Percentiles rank a stretch among this genome's conserved stretches.
Conservation (phyloP, 2,329 filamentous ascomycete genomes). For the Dothidotthia symphoricarpi region DNA sequence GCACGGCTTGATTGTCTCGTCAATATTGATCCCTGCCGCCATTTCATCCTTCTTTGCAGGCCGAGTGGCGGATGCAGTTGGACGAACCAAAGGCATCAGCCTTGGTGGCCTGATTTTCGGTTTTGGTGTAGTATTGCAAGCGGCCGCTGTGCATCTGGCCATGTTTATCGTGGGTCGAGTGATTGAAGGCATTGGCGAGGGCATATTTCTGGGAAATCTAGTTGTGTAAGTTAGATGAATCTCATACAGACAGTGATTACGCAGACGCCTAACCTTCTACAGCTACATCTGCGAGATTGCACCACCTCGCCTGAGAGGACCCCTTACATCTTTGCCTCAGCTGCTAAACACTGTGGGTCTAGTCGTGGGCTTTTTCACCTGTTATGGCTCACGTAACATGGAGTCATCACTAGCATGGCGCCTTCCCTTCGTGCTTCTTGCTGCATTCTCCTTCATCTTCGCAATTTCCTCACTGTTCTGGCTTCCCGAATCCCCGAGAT, state of each 20-base stretch:
- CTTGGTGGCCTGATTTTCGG: conserved; percentile 55
- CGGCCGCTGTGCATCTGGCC: conserved; percentile 46
- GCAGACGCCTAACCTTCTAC: too few species aligned
- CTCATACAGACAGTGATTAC: background rate
- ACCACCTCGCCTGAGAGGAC: conserved; percentile 51
- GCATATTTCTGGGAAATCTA: conserved; percentile 55
- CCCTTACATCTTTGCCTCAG: conserved; percentile 55
- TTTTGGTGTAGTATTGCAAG: conserved; percentile 55
- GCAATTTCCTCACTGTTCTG: conserved; percentile 1
- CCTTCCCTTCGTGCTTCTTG: conserved; percentile 54
- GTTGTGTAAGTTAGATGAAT: conserved; percentile 44
- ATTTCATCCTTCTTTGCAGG: conserved; percentile 58
- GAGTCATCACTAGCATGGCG: conserved; percentile 54
- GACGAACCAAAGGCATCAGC: conserved; percentile 51
- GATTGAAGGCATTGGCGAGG: conserved; percentile 60
- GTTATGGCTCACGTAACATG: conserved; percentile 55
- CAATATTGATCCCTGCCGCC: conserved; percentile 57
- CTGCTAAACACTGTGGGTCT: conserved; percentile 53
- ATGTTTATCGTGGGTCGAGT: conserved; percentile 58
- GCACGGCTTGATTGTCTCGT: conserved; percentile 59
- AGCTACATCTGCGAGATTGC: conserved; percentile 61
- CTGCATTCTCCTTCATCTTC: conserved; percentile 28
- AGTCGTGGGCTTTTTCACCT: conserved; percentile 59
- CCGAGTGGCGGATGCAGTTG: conserved; percentile 55
- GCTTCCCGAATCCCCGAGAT: conserved; percentile 18